Conservation (phyloP, 257 asterid genomes). For the Primulina tabacum region DNA sequence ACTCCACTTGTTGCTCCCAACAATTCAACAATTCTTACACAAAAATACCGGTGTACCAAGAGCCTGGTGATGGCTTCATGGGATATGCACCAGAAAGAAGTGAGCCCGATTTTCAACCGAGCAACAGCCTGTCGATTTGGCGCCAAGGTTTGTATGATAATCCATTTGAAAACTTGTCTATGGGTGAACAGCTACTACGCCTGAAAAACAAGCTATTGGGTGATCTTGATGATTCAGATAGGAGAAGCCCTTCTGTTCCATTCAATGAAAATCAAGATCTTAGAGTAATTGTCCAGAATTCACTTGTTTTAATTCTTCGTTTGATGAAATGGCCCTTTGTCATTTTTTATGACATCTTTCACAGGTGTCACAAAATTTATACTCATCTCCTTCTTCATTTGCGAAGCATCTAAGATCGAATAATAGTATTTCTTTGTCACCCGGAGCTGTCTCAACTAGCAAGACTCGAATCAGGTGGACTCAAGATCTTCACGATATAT, state of each 20-base stretch:
- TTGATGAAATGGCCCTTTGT: background rate
- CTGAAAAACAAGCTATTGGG: constrained; percentile 57
- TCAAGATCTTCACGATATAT: constrained; percentile 81
- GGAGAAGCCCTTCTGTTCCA: constrained; percentile 32
- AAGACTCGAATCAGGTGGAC: constrained; percentile 88
- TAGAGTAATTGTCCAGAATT: constrained; percentile 39
- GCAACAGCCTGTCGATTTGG: constrained; percentile 21
- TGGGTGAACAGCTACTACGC: constrained; percentile 44
- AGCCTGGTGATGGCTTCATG: background rate
- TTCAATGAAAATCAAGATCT: constrained; percentile 37
- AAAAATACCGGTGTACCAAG: background rate
- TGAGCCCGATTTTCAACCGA: constrained; percentile 25
- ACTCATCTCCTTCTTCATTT: constrained; percentile 31
- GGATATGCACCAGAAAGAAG: constrained; percentile 20
- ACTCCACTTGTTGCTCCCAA: background rate
- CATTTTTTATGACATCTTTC: background rate
- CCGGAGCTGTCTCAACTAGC: constrained; percentile 32
- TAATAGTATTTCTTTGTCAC: constrained; percentile 29
- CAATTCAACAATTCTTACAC: background rate
- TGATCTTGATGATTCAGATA: constrained; percentile 43
- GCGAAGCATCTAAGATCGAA: constrained; percentile 24
- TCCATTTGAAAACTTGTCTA: constrained; percentile 49
- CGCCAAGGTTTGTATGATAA: constrained; percentile 32
- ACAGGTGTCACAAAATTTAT: constrained; percentile 40
- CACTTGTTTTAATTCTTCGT: background rate